Evolutionary conservation across 2,329 filamentous ascomycete species (phyloP).

Genomic region (Epichloe gansuensis): DNA sequence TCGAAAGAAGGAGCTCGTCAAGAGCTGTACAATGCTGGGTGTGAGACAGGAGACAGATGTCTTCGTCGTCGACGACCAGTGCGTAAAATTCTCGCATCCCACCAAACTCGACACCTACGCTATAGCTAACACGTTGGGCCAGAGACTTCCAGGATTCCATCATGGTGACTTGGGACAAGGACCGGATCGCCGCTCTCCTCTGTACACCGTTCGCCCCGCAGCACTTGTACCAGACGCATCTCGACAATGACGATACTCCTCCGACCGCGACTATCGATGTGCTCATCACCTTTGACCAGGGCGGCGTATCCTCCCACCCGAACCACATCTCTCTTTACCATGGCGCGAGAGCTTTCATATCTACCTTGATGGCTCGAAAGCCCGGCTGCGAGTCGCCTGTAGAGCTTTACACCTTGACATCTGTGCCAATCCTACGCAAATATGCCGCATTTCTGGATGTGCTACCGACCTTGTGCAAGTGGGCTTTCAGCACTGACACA

Average conservation of each 20-base stretch:
- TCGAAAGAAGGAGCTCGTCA: constrained; percentile 69
- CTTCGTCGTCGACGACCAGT: constrained; percentile 70
- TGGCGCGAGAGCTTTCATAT: constrained; percentile 64
- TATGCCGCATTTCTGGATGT: constrained; percentile 68
- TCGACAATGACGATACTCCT: constrained; percentile 22
- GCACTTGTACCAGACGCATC: constrained; percentile 24
- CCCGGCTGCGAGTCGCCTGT: constrained; percentile 59
- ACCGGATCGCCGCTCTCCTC: constrained; percentile 57
- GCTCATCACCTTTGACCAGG: constrained; percentile 78
- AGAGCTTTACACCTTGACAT: constrained; percentile 72
- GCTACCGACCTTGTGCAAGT: constrained; percentile 50
- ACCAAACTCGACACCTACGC: too few relatives aligned
- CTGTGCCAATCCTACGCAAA: constrained; percentile 63
- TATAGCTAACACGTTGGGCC: too few relatives aligned
- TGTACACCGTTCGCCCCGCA: constrained; percentile 61
- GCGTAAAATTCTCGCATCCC: constrained; percentile 13
- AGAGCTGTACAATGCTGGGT: constrained; percentile 67
- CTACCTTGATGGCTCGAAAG: constrained; percentile 48
- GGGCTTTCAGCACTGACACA: constrained; percentile 25
- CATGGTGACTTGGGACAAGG: constrained; percentile 61
- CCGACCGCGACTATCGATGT: constrained; percentile 55
- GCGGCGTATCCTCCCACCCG: constrained; percentile 74
- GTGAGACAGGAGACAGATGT: constrained; percentile 65
- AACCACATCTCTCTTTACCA: constrained; percentile 87
- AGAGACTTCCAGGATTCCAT: constrained; percentile 78